A percentile compares a stretch with the other conserved stretches of the same genome.
phyloP scores from a whole-genome alignment of 1,284 basidiomycete species.

The Tilletia caries region DNA sequence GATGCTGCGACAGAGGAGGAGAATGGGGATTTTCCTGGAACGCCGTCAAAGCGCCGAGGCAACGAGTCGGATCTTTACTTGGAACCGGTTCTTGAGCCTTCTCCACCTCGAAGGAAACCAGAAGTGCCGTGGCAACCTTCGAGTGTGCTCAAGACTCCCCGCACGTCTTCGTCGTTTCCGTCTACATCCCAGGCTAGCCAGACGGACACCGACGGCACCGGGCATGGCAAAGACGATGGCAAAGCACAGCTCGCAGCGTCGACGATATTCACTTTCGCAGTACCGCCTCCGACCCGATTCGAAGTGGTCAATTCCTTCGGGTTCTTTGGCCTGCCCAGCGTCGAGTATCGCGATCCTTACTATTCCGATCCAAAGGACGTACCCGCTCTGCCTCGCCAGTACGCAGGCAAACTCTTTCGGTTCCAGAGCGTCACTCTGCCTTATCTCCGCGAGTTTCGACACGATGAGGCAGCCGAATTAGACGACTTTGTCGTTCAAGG shows the following conservation, averaged over 20 bases:
- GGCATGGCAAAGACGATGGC: conserved; percentile 59
- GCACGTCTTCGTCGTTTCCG: background rate
- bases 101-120: background rate
- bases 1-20: background rate
- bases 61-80: background rate
- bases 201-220: conserved; percentile 21
- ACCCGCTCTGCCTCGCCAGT: conserved; percentile 69
- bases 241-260: background rate
- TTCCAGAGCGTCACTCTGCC: conserved; percentile 59
- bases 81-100: background rate
- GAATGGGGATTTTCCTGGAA: background rate
- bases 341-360: conserved; percentile 71
- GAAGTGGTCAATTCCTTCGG: conserved; percentile 63
- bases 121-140: background rate
- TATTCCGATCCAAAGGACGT: conserved; percentile 74
- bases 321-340: conserved; percentile 61
- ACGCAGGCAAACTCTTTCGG: conserved; percentile 72
- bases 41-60: background rate
- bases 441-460: conserved; percentile 50
- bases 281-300: conserved; percentile 61
- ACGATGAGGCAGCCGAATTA: conserved; percentile 56
- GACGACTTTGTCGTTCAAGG: conserved; percentile 14
- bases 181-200: background rate
- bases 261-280: conserved; percentile 21
- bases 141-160: background rate